These are phyloP conservation scores for Starmera amethionina DNA, from an alignment of 805 yeast genomes.

Conservation along the genomic window DNA sequence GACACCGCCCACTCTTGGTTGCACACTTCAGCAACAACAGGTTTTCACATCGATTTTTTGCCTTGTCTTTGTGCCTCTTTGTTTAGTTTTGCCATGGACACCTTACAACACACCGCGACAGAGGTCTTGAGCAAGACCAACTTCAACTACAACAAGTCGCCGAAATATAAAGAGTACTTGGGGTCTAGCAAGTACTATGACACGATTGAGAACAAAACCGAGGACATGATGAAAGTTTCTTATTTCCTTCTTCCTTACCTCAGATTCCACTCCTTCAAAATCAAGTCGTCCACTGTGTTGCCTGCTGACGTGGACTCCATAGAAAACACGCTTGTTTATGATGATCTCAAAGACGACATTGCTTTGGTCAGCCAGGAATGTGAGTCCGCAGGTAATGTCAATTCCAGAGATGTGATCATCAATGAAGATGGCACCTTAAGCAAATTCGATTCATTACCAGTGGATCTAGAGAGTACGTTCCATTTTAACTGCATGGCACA, in stretches of 20 bases:
- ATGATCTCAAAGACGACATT: background rate
- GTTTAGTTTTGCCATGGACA: conserved; percentile 5
- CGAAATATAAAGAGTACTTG: conserved; percentile 7
- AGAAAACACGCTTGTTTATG: background rate
- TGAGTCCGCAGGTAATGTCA: background rate
- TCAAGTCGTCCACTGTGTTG: conserved; percentile 4
- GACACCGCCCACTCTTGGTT: background rate
- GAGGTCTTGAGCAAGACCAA: conserved; percentile 4
- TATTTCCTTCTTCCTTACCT: conserved; percentile 2
- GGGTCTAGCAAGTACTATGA: conserved; percentile 5
- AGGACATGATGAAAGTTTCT: conserved; percentile 9
- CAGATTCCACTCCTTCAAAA: conserved; percentile 4
- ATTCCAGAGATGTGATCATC: conserved; percentile 1
- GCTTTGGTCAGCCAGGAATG: background rate
- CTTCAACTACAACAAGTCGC: conserved; percentile 3
- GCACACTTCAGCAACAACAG: background rate
- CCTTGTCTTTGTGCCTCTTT: conserved; percentile 5
- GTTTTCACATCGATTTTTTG: background rate
- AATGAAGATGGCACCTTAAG: conserved; percentile 1
- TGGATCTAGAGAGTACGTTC: conserved; percentile 8
- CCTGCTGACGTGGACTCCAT: background rate
- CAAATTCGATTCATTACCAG: conserved; percentile 7
- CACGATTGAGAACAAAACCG: conserved; percentile 7
- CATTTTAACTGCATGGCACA: conserved; percentile 6
- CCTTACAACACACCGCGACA: conserved; percentile 1